phyloP scores from a whole-genome alignment of 2,329 filamentous ascomycete genomes.

The Colletotrichum tropicale region DNA sequence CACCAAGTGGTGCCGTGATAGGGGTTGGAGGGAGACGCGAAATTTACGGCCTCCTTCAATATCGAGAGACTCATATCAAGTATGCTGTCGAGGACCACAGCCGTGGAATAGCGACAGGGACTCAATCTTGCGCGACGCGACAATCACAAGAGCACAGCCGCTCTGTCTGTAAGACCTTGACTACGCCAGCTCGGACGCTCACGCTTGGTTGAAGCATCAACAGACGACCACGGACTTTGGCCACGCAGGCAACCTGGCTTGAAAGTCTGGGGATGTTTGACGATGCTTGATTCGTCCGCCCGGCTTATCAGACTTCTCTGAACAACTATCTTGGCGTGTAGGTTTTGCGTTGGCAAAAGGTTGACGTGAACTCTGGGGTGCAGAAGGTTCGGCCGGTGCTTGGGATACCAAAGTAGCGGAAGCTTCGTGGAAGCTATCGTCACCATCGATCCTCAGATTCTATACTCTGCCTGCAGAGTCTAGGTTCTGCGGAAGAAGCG shows the following conservation, averaged over 20 bases:
- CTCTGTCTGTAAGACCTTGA: neutral
- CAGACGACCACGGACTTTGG: neutral
- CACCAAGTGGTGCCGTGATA: neutral
- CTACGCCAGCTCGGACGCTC: neutral
- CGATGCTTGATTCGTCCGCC: neutral
- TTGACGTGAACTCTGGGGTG: neutral
- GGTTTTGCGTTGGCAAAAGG: neutral
- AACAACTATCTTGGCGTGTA: neutral
- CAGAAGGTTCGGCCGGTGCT: neutral
- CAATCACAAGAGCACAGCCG: neutral
- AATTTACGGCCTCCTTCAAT: neutral
- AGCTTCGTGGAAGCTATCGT: neutral
- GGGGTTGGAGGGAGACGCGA: neutral
- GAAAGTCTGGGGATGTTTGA: neutral
- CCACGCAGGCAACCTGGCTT: neutral
- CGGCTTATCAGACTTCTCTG: neutral
- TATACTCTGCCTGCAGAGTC: neutral
- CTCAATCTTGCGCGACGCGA: neutral
- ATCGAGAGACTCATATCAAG: neutral
- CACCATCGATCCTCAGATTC: neutral
- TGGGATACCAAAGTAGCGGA: neutral
- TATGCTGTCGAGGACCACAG: neutral
- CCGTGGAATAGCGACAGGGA: neutral
- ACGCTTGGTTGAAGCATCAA: neutral
- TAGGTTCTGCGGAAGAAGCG: neutral